phyloP scores from a whole-genome alignment of 2,329 filamentous ascomycete genomes.

The Xylaria sp. region DNA sequence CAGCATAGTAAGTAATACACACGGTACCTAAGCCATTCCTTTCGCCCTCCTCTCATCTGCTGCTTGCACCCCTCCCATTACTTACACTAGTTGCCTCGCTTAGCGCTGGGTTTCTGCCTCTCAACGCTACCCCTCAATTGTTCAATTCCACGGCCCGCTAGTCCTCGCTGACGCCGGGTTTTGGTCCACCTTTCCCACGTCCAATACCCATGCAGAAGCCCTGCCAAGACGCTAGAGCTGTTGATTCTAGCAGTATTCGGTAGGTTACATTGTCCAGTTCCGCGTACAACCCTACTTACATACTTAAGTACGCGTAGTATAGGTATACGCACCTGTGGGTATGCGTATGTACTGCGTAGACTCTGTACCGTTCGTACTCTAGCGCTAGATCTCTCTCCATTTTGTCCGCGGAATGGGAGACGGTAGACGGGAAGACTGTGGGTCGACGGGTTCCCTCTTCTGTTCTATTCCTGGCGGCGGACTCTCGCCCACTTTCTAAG shows the following conservation, averaged over 20 bases:
- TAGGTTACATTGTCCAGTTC: too few relatives aligned
- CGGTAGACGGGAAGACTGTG: neutral
- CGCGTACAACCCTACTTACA: too few relatives aligned
- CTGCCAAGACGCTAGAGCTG: neutral
- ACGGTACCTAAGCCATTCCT: neutral
- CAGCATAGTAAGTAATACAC: neutral
- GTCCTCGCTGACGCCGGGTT: neutral
- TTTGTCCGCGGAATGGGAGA: neutral
- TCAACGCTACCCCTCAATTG: too few relatives aligned
- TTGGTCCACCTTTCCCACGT: neutral
- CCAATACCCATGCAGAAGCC: neutral
- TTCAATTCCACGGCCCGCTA: too few relatives aligned
- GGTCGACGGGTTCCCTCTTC: too few relatives aligned
- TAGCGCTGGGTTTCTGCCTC: neutral
- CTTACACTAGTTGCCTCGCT: neutral
- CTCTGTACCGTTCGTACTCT: neutral
- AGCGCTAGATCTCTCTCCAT: neutral
- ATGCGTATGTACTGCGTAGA: neutral
- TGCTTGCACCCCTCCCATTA: too few relatives aligned
- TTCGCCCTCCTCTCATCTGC: neutral
- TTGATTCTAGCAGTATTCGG: conserved; percentile 9
- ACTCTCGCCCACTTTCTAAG: conserved; percentile 12
- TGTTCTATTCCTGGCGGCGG: too few relatives aligned
- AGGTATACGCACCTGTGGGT: too few relatives aligned
- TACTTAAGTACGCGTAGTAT: too few relatives aligned